These are phyloP conservation scores for Saitozyma sp. DNA, from an alignment of 768 basidiomycete genomes.

Conservation along the genomic window DNA sequence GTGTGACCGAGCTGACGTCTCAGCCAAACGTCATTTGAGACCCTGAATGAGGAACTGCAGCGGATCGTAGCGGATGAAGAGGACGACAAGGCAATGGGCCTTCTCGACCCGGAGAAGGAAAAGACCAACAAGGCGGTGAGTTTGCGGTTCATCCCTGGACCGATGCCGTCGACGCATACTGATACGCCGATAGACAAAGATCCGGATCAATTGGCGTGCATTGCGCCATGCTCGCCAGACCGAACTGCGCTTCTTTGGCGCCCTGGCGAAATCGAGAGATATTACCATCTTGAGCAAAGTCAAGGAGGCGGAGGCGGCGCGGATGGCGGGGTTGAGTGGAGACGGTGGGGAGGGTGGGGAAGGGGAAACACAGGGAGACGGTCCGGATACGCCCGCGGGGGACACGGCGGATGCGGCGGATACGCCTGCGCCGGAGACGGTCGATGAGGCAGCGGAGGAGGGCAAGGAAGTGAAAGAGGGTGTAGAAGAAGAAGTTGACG, in stretches of 20 bases:
- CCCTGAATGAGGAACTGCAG: conserved; percentile 30
- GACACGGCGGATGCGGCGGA: background rate
- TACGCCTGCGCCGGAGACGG: background rate
- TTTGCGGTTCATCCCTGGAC: conserved; percentile 16
- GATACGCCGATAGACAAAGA: conserved; percentile 16
- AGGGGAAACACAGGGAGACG: conserved; percentile 1
- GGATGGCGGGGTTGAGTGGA: background rate
- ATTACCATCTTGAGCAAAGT: conserved; percentile 23
- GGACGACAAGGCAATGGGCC: conserved; percentile 39
- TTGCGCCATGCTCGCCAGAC: conserved; percentile 28
- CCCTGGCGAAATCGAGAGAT: conserved; percentile 23
- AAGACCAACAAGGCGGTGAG: conserved; percentile 19
- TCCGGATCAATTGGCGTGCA: conserved; percentile 35
- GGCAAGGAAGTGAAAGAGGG: conserved; percentile 15
- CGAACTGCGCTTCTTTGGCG: conserved; percentile 23
- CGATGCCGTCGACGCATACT: background rate
- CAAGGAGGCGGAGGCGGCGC: conserved; percentile 9
- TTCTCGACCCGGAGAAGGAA: background rate
- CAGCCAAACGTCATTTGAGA: conserved; percentile 20
- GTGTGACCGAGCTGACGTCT: background rate
- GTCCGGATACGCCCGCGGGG: background rate
- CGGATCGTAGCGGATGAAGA: conserved; percentile 35
- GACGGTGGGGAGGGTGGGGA: background rate
- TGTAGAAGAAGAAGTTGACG: conserved; percentile 4
- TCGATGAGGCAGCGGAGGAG: conserved; percentile 10